A percentile compares a stretch with the other conserved stretches of the same genome.
These are phyloP conservation scores for Epichloe glyceriae DNA, from an alignment of 2,329 filamentous ascomycete genomes.

Conservation along the genomic window DNA sequence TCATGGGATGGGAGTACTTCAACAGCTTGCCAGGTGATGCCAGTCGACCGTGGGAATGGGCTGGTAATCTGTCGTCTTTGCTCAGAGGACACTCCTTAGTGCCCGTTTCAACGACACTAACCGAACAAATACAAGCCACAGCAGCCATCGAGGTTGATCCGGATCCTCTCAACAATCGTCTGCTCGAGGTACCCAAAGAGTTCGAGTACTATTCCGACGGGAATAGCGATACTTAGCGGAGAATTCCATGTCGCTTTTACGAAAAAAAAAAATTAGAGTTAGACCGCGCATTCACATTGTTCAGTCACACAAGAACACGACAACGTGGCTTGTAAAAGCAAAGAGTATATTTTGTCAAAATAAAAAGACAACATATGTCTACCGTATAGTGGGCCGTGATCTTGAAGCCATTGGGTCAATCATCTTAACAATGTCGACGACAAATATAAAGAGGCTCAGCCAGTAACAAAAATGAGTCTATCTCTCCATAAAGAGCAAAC, in stretches of 20 bases:
- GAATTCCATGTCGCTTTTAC: background rate
- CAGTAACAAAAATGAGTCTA: conserved; percentile 1
- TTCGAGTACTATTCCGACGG: conserved; percentile 15
- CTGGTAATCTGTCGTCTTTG: conserved; percentile 46
- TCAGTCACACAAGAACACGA: background rate
- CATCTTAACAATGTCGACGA: conserved; percentile 3
- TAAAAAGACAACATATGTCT: conserved; percentile 7
- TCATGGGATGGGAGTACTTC: conserved; percentile 96
- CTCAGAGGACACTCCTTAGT: conserved; percentile 19
- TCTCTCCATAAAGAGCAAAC: conserved; percentile 3
- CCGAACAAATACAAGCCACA: background rate
- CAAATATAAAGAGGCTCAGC: conserved; percentile 1
- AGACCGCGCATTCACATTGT: background rate
- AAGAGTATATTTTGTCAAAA: conserved; percentile 5
- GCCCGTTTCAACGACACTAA: background rate
- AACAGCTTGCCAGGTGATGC: conserved; percentile 58
- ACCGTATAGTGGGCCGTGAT: conserved; percentile 8
- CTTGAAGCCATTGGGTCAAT: conserved; percentile 6
- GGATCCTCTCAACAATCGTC: conserved; percentile 8
- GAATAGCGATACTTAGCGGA: background rate
- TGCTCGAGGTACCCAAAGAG: conserved; percentile 9
- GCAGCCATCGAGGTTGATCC: conserved; percentile 11
- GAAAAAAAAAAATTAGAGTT: background rate
- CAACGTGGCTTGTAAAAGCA: conserved; percentile 1
- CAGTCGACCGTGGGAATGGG: conserved; percentile 65